Evolutionary conservation across 495 filamentous ascomycete species (phyloP), one percentile per base, ranked within the genome.

Genomic region (Talaromyces trachyspermus): DNA sequence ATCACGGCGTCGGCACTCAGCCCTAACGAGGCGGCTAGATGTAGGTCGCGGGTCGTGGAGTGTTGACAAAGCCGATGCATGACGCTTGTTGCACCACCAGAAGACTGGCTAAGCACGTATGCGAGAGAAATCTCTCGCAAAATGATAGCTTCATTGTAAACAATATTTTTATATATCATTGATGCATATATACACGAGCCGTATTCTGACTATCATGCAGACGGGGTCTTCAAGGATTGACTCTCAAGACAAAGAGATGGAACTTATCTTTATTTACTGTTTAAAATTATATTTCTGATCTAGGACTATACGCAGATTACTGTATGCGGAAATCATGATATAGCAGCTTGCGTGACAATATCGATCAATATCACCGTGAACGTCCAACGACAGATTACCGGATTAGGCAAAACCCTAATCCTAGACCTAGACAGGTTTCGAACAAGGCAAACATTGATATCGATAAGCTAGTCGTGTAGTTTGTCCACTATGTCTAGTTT

Each of bases 21-120:
- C 1, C 60, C 62, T 39, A 59, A 33, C 30, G 56, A 38, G 11
- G 58, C 55, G n/a, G 58, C 44, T 24, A 65, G 52, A 32, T 52
- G 53, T 10, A 65, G n/a, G 24, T 65, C 56, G 7, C 51, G 55
- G 7, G 39, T 27, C 18, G 25, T 26, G 7, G 48, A 2, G 27
- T 46, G 44, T 46, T 46, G 44, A 46, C 27, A 14, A 35, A 46
- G 17, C 44, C 44, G n/a, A 46, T 46, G 44, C 27, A 9, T 11
- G 18, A n/a, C 15, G 25, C 44, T 25, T 46, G 30, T 17, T 37
- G 29, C n/a, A 46, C n/a, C 17, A 46, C n/a, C 14, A 27, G 22
- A 14, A 45, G 14, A 29, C 0, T n/a, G n/a, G n/a, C n/a, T n/a
- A n/a, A n/a, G n/a, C n/a, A n/a, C n/a, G n/a, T 26, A 23, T 26